Percentiles rank a stretch among this genome's conserved stretches.
Conservation (phyloP, 2,329 filamentous ascomycete species). For the Cercospora sojina region DNA sequence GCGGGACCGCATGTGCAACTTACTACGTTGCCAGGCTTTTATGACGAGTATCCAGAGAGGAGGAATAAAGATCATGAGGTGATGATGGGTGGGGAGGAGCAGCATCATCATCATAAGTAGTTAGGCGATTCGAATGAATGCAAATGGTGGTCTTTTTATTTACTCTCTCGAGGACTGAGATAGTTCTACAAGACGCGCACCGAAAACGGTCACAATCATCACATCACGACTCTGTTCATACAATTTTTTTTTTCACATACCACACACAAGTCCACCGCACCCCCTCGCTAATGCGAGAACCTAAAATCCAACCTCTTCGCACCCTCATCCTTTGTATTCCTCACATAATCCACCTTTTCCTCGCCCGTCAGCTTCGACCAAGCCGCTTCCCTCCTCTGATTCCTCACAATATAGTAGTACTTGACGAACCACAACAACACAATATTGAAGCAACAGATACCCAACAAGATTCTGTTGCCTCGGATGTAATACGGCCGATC, state of each 20-base stretch:
- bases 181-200: no score
- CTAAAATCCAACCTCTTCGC: constrained; percentile 40
- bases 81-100: background rate
- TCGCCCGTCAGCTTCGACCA: constrained; percentile 43
- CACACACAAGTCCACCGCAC: background rate
- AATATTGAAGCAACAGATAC: constrained; percentile 36
- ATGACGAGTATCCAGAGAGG: background rate
- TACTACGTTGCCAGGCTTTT: background rate
- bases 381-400: constrained; percentile 33
- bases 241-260: background rate
- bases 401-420: constrained; percentile 37
- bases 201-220: no score
- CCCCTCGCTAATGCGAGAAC: constrained; percentile 33
- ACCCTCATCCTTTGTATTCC: constrained; percentile 39
- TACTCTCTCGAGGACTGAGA: no score
- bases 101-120: background rate
- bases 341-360: constrained; percentile 38
- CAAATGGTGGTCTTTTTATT: no score
- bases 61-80: background rate
- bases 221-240: background rate
- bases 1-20: background rate
- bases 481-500: constrained; percentile 48
- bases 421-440: constrained; percentile 36
- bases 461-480: constrained; percentile 41
- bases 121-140: no score